Evolutionary conservation across 2,329 filamentous ascomycete species (phyloP).

Genomic region (Parascedosporium putredinis): DNA sequence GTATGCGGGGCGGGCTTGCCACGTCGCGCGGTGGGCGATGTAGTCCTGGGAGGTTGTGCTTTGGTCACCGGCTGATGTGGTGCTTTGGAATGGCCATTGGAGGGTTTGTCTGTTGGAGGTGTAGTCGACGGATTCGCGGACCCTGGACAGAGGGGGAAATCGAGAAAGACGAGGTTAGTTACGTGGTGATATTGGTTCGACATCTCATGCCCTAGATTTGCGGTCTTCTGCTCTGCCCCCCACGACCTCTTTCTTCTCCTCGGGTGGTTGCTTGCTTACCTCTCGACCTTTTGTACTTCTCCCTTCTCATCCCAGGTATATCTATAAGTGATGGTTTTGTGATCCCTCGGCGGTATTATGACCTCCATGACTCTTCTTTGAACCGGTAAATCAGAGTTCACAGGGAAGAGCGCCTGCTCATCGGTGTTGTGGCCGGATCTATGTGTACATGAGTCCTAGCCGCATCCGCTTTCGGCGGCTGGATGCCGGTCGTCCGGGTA

Average conservation of each 20-base stretch:
- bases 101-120: conserved; percentile 7
- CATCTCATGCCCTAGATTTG: too few species aligned
- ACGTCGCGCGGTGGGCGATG: conserved; percentile 7
- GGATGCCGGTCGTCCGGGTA: not conserved
- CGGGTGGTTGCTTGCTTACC: conserved; percentile 6
- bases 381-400: not conserved
- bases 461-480: not conserved
- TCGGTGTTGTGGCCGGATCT: not conserved
- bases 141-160: too few species aligned
- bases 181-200: too few species aligned
- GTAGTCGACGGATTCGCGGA: conserved; percentile 4
- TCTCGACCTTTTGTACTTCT: conserved; percentile 12
- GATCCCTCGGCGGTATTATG: conserved; percentile 13
- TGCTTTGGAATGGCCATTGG: conserved; percentile 13
- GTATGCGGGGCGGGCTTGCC: not conserved
- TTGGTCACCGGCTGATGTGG: not conserved
- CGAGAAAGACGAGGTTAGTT: too few species aligned
- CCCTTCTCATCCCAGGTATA: conserved; percentile 13
- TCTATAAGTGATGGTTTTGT: conserved; percentile 12
- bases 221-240: too few species aligned
- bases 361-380: conserved; percentile 10
- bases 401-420: not conserved
- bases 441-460: not conserved
- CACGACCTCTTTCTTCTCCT: not conserved
- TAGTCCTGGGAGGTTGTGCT: not conserved